A percentile compares a stretch with the other conserved stretches of the same genome.
These are phyloP conservation scores for Lentinus brumalis DNA, from an alignment of 768 basidiomycete genomes.

Conservation along the genomic window DNA sequence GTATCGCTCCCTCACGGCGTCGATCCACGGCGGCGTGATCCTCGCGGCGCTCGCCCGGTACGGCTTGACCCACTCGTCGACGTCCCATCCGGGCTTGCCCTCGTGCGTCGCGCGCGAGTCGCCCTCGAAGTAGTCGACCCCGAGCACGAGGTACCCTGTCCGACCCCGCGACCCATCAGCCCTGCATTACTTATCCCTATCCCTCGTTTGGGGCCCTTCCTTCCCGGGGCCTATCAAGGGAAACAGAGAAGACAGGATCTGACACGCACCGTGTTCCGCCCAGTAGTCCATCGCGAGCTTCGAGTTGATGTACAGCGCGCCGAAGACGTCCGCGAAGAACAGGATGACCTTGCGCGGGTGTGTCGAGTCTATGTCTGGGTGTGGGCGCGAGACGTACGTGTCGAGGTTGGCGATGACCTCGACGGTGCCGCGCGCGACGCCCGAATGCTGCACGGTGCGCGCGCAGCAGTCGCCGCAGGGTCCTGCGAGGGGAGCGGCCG, in stretches of 20 bases:
- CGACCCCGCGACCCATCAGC: background rate
- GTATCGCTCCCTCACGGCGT: constrained; percentile 49
- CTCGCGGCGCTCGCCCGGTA: constrained; percentile 37
- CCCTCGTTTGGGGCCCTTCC: background rate
- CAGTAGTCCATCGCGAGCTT: constrained; percentile 66
- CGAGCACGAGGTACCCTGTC: constrained; percentile 59
- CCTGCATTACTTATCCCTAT: background rate
- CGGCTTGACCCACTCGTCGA: constrained; percentile 15
- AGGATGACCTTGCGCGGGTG: constrained; percentile 45
- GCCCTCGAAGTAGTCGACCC: constrained; percentile 66
- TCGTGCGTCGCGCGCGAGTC: constrained; percentile 47
- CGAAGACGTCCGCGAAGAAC: constrained; percentile 60
- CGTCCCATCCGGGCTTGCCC: constrained; percentile 29
- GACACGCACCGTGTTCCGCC: constrained; percentile 51
- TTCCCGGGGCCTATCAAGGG: background rate
- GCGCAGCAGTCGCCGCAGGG: background rate
- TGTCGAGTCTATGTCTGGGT: constrained; percentile 31
- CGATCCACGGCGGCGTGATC: constrained; percentile 52
- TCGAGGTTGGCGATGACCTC: constrained; percentile 44
- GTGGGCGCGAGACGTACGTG: constrained; percentile 57
- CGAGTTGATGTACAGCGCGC: constrained; percentile 59
- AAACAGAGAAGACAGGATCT: background rate
- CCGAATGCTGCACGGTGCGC: background rate
- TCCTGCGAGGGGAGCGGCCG: background rate
- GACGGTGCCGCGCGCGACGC: constrained; percentile 36